These are phyloP conservation scores for Cystobasidium pallidum DNA, from an alignment of 1,284 basidiomycete species.

Conservation along the genomic window DNA sequence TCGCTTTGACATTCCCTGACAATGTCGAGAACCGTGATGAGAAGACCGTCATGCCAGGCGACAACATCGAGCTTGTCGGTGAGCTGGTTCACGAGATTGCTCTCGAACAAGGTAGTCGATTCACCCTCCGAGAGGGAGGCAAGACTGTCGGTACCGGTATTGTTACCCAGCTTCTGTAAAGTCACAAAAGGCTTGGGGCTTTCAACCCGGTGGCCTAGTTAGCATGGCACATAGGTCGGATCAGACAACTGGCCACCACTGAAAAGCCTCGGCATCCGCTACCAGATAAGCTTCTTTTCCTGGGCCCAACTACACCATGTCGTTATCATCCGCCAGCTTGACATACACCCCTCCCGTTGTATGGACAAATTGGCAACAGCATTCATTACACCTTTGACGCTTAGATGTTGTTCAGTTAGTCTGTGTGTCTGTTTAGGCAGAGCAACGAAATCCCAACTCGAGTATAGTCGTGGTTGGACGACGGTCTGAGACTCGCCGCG, in stretches of 20 bases:
- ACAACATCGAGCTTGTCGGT: conserved; percentile 93
- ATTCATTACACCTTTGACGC: background rate
- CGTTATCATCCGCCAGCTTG: conserved; percentile 4
- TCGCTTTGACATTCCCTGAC: conserved; percentile 81
- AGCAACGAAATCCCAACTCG: conserved; percentile 1
- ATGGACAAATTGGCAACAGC: conserved; percentile 3
- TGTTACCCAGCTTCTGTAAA: conserved; percentile 28
- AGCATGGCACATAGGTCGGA: background rate
- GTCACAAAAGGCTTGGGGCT: background rate
- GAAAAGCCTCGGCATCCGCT: background rate
- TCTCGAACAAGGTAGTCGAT: conserved; percentile 88
- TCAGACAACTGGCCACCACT: background rate
- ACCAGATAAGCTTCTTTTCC: background rate
- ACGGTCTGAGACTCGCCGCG: too few relatives aligned
- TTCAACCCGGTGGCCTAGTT: background rate
- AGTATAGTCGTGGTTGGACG: too few relatives aligned
- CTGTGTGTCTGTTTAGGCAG: background rate
- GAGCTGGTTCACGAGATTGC: conserved; percentile 86
- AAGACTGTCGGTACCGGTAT: conserved; percentile 64
- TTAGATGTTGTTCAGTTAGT: conserved; percentile 14
- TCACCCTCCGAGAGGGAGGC: conserved; percentile 96
- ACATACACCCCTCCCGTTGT: background rate
- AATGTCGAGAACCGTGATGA: conserved; percentile 60
- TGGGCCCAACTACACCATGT: background rate
- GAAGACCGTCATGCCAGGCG: conserved; percentile 92